Base-by-base conservation (phyloP, 805 yeast species). In the Barnettozyma botsteinii region DNA sequence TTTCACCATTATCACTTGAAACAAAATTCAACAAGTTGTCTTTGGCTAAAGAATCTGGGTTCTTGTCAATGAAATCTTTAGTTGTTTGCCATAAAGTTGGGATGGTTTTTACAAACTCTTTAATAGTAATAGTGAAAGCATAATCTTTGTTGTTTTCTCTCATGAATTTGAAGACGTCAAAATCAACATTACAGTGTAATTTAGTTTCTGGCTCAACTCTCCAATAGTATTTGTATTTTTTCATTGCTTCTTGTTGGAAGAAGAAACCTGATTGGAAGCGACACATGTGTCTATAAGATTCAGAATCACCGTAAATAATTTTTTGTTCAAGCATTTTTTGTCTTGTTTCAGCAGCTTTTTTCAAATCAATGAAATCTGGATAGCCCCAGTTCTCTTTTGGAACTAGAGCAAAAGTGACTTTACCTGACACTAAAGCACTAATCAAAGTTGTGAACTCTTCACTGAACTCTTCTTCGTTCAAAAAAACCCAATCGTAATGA, bases 401-500 rank as follows among this genome's bases (percentile, higher is more conserved):
- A 51, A 91, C 81, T 33, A 72, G 42, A 34, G 95, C 98, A 55
- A 80, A 93, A 48, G 79, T 72, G 35, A 89, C 79, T 7, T 60
- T 70, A 48, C 98, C 98, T 25, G 89, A 78, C 13, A 80, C 79
- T 55, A 87, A 64, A 11, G 83, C 72, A 2, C 74, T 47, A 12
- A 95, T 84, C 22, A 77, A 72, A 21, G 65, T 64, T 53, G 77
- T 85, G 62, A 93, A 91, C 52, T 86, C 93, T 3, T 85, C 88
- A 37, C 77, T 70, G 64, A 91, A 93, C 35, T 73, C 81, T 42
- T 80, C 87, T 59, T 91, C 96, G 61, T 91, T 91, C 53, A 91
- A 70, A 61, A 91, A 93, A 21, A 88, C 93, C 97, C 98, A 91
- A 52, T 94, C 97, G 58, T 91, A 91, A 48, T 84, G 72, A 65